Evolutionary conservation across 1,284 basidiomycete genomes (phyloP).

Genomic region (Rhodotorula sp.): DNA sequence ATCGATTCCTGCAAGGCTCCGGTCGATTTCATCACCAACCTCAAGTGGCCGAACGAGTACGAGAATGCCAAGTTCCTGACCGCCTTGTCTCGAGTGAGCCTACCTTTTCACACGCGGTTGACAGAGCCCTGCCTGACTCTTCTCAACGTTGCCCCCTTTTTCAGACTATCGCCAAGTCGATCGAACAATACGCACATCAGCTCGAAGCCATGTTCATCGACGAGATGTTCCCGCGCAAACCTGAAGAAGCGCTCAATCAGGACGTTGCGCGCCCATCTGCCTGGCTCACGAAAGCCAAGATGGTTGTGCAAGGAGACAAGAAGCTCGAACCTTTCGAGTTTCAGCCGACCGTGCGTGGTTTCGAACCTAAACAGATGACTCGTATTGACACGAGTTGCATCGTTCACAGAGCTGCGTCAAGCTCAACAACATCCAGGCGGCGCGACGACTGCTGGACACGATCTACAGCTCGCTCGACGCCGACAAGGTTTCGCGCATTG

Average conservation of each 20-base stretch:
- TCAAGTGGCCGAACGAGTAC: slow-evolving; percentile 88
- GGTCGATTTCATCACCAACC: slow-evolving; percentile 77
- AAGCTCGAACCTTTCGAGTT: slow-evolving; percentile 93
- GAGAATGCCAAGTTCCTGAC: slow-evolving; percentile 89
- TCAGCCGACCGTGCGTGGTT: slow-evolving; percentile 59
- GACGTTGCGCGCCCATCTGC: slow-evolving; percentile 64
- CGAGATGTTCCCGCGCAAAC: slow-evolving; percentile 86
- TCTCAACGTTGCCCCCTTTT: neutral
- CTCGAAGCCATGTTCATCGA: slow-evolving; percentile 86
- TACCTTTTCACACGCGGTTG: neutral
- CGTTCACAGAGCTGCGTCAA: slow-evolving; percentile 98
- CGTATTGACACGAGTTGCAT: no score
- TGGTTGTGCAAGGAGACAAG: slow-evolving; percentile 73
- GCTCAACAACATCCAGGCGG: slow-evolving; percentile 94
- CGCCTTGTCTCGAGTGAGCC: slow-evolving; percentile 69
- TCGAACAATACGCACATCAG: slow-evolving; percentile 85
- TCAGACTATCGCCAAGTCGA: slow-evolving; percentile 85
- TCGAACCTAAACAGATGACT: neutral
- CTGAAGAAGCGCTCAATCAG: slow-evolving; percentile 58
- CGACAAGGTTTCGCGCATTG: slow-evolving; percentile 74
- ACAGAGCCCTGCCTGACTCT: neutral
- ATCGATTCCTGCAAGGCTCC: slow-evolving; percentile 92
- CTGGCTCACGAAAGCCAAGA: slow-evolving; percentile 89
- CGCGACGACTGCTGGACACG: slow-evolving; percentile 82
- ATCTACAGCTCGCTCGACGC: slow-evolving; percentile 90